Percentiles rank a stretch among this genome's conserved stretches.
Conservation (phyloP, 352 stramenopile species). For the Pythium myriotylum region DNA sequence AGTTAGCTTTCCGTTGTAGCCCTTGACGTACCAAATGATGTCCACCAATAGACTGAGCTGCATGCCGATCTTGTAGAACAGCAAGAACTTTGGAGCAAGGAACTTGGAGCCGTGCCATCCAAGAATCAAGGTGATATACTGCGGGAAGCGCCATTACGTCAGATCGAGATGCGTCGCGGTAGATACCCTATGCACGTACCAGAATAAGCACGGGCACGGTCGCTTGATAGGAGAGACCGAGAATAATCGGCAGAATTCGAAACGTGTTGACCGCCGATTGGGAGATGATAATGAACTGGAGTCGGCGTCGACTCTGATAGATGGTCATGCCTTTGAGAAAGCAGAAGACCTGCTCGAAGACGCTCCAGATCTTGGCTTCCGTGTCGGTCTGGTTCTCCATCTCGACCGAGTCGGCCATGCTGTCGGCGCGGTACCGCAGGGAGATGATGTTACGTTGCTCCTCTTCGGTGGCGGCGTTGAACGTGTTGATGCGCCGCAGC, state of each 20-base stretch:
- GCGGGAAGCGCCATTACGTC: conserved; percentile 2
- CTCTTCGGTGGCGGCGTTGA: conserved; percentile 67
- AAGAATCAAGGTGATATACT: conserved; percentile 86
- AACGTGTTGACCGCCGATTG: conserved; percentile 82
- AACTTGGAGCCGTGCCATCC: conserved; percentile 90
- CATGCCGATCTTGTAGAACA: conserved; percentile 91
- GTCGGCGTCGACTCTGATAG: conserved; percentile 73
- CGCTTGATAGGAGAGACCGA: conserved; percentile 82
- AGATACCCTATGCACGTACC: conserved; percentile 23
- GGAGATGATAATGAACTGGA: conserved; percentile 90
- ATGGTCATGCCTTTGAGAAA: conserved; percentile 90
- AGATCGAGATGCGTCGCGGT: not conserved
- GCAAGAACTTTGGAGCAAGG: conserved; percentile 80
- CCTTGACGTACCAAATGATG: conserved; percentile 85
- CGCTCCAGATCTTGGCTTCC: conserved; percentile 75
- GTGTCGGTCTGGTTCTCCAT: conserved; percentile 57
- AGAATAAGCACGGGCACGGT: conserved; percentile 84
- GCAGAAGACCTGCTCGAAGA: conserved; percentile 86
- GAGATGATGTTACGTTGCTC: conserved; percentile 89
- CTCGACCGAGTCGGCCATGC: conserved; percentile 81
- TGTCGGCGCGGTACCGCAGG: conserved; percentile 81
- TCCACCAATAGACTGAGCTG: conserved; percentile 83
- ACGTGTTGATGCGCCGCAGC: conserved; percentile 70
- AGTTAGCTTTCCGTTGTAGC: conserved; percentile 87
- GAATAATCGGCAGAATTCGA: conserved; percentile 86